Base-by-base conservation (phyloP, 108 stramenopile genomes). In the Bacterosira constricta region DNA sequence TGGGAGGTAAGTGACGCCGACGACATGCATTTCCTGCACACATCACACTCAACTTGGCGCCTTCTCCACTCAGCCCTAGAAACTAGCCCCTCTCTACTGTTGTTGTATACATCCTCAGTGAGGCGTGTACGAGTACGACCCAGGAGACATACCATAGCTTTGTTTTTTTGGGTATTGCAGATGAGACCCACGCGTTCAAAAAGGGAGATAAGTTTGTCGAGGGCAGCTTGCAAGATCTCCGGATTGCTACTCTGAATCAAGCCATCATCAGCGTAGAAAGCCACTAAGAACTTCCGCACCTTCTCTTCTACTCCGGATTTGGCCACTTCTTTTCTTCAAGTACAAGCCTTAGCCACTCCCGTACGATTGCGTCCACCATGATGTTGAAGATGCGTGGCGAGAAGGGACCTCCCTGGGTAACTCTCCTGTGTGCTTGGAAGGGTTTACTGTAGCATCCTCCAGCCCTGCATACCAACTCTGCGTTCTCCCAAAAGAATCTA, bases 221-320 rank as follows among this genome's bases (percentile, higher is more conserved):
- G 20, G 0, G 61, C 38, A 1, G 18, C 34, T 36, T 72, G 71
- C 2, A 62, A 13, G 18, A 31, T 21, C 25, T 35, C 35, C 12
- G 70, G 20, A 11, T n/a, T 44, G 6, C 29, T 32, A 17, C 26
- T 32, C 8, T 15, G 13, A 3, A 71, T 31, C 32, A 47, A 20
- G 34, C 70, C 60, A 27, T 71, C 70, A 39, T 71, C 61, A 2
- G 70, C 70, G 23, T 71, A 71, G 49, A 71, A 71, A 15, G 68
- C 56, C 3, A 53, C 32, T 29, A 61, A n/a, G n/a, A n/a, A n/a
- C n/a, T n/a, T n/a, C n/a, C n/a, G n/a, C n/a, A n/a, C n/a, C n/a
- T n/a, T n/a, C n/a, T n/a, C n/a, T n/a, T n/a, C n/a, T n/a, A n/a
- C n/a, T n/a, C n/a, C n/a, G n/a, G n/a, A n/a, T n/a, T n/a, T n/a